Base-by-base conservation (phyloP, 805 yeast species). In the Kodamaea sagamina region DNA sequence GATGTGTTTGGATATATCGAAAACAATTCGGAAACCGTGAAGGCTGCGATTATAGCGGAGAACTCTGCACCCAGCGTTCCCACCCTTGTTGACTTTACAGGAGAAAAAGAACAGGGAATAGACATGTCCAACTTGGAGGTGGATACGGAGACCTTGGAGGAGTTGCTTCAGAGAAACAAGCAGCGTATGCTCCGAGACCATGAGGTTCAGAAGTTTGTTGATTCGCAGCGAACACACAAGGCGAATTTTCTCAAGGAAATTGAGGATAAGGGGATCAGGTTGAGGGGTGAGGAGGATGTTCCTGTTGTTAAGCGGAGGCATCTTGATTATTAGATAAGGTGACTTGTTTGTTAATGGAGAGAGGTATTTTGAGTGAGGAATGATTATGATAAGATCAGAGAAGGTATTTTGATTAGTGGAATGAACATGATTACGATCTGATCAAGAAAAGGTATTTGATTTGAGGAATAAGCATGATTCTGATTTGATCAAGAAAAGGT, bases 231-330 rank as follows among this genome's bases (percentile, higher is more conserved):
- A 35, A 38, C 41, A 6, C 68, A 65, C 36, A 47, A 39, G 36
- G 43, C 35, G 12, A 49, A 52, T 17, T 65, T 65, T 39, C 42
- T 54, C 15, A 40, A 52, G 12, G 68, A 65, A 39, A 54, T 63
- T 15, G 34, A 46, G 18, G 39, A 48, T 11, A 59, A 53, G 41
- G 64, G 65, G 1, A 36, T 59, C 19, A 29, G 29, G 17, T 32
- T 54, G n/a, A 49, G 41, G 36, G 24, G 38, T 7, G 27, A 25
- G 16, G 6, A 32, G 6, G 19, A 32, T 9, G 35, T 18, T 6
- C 38, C 42, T 4, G 15, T 7, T 10, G 12, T 22, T 6, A 34
- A 34, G 28, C 26, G 25, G 25, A 25, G 19, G 34, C 35, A 32
- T 32, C 41, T 42, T 18, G 32, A 36, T 8, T 42, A 36, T 29